Evolutionary conservation across 2,329 filamentous ascomycete genomes (phyloP).

Genomic region (Fusarium nygamai): DNA sequence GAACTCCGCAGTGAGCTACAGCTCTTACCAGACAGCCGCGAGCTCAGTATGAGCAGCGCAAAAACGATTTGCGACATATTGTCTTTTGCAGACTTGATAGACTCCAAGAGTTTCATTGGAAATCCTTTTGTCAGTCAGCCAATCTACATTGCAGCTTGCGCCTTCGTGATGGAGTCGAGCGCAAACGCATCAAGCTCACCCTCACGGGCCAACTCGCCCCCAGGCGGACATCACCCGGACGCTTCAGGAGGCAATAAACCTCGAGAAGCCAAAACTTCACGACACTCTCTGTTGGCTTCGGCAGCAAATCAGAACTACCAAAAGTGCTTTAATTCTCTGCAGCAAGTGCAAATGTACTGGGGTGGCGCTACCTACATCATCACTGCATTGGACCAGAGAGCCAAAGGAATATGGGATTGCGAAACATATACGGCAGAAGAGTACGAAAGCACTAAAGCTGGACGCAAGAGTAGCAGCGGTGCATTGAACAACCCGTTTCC

Average conservation of each 20-base stretch:
- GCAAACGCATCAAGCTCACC: slow-evolving; percentile 72
- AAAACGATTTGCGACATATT: slow-evolving; percentile 93
- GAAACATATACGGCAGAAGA: slow-evolving; percentile 76
- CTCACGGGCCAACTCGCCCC: slow-evolving; percentile 65
- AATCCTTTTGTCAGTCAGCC: slow-evolving; percentile 92
- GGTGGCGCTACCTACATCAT: slow-evolving; percentile 87
- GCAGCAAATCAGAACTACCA: slow-evolving; percentile 90
- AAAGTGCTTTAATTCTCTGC: slow-evolving; percentile 83
- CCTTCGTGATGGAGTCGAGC: slow-evolving; percentile 85
- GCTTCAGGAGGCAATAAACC: slow-evolving; percentile 4
- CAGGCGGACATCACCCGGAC: slow-evolving; percentile 32
- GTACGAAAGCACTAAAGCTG: slow-evolving; percentile 74
- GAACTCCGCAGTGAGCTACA: slow-evolving; percentile 69
- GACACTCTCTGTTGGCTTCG: slow-evolving; percentile 80
- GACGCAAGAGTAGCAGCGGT: slow-evolving; percentile 54
- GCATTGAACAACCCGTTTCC: slow-evolving; percentile 54
- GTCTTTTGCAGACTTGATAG: slow-evolving; percentile 85
- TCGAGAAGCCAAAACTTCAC: slow-evolving; percentile 57
- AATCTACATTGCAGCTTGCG: slow-evolving; percentile 90
- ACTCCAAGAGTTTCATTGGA: slow-evolving; percentile 85
- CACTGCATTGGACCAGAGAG: slow-evolving; percentile 86
- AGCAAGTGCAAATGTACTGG: slow-evolving; percentile 86
- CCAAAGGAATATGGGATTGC: slow-evolving; percentile 85
- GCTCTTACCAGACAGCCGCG: slow-evolving; percentile 81
- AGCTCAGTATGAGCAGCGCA: slow-evolving; percentile 85